These are phyloP conservation scores for Paulownia fortunei DNA, from an alignment of 257 asterid genomes.

Conservation along the genomic window DNA sequence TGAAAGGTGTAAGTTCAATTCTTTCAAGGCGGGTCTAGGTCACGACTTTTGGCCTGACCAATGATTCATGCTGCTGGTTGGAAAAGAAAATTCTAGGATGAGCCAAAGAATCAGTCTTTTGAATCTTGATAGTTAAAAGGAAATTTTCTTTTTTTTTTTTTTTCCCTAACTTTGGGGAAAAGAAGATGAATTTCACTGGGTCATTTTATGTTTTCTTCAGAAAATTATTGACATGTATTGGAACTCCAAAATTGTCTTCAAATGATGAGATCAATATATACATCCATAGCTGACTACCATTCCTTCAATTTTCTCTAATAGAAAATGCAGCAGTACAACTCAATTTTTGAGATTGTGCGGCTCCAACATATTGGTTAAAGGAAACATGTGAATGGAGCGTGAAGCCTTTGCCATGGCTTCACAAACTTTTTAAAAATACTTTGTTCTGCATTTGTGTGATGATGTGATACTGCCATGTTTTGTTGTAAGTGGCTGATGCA, in stretches of 20 bases:
- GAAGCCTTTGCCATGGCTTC: background rate
- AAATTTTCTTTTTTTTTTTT: too few species aligned
- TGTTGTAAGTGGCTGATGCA: background rate
- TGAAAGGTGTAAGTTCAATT: too few species aligned
- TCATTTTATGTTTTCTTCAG: background rate
- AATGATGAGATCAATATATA: background rate
- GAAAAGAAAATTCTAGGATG: too few species aligned
- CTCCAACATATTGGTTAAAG: background rate
- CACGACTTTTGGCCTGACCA: too few species aligned
- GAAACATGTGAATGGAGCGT: background rate
- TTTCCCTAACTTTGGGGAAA: too few species aligned
- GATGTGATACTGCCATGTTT: background rate
- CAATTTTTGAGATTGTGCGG: background rate
- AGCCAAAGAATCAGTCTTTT: too few species aligned
- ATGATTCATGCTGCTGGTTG: too few species aligned
- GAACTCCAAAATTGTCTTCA: too few species aligned
- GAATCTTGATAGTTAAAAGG: too few species aligned
- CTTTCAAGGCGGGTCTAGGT: too few species aligned
- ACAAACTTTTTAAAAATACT: background rate
- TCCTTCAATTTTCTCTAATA: background rate
- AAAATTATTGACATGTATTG: too few species aligned
- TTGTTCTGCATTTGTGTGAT: background rate
- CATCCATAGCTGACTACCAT: background rate
- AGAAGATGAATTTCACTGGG: too few species aligned
- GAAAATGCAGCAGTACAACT: background rate